Conservation (phyloP, 2,329 filamentous ascomycete genomes). For the Apiospora hydei region DNA sequence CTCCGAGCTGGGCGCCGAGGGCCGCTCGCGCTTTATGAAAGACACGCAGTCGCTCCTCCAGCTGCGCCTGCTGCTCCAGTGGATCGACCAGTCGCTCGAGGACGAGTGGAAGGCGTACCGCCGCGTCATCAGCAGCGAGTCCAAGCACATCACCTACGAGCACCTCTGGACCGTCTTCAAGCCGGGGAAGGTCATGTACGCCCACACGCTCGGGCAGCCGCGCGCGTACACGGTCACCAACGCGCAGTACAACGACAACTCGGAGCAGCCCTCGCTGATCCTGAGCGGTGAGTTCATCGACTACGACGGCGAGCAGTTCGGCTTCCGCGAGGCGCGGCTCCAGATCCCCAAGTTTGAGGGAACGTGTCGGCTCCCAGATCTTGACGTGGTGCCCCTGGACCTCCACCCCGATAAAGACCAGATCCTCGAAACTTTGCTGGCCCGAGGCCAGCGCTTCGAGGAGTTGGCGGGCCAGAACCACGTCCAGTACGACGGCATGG, state of each 20-base stretch:
- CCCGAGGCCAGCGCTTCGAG: slow-evolving; percentile 45
- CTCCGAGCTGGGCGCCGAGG: slow-evolving; percentile 36
- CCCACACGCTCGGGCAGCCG: slow-evolving; percentile 36
- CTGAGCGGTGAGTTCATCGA: slow-evolving; percentile 41
- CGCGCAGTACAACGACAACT: slow-evolving; percentile 34
- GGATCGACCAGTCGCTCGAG: slow-evolving; percentile 45
- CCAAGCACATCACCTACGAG: slow-evolving; percentile 38
- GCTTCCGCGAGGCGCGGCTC: slow-evolving; percentile 35
- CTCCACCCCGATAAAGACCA: slow-evolving; percentile 35
- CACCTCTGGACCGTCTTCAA: slow-evolving; percentile 42
- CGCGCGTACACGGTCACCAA: slow-evolving; percentile 39
- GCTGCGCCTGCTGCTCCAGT: slow-evolving; percentile 38
- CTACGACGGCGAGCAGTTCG: slow-evolving; percentile 46
- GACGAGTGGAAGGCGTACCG: slow-evolving; percentile 37
- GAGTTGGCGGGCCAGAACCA: slow-evolving; percentile 42
- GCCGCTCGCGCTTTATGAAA: slow-evolving; percentile 35
- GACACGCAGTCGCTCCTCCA: slow-evolving; percentile 38
- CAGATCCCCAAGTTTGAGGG: slow-evolving; percentile 39
- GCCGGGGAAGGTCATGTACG: slow-evolving; percentile 38
- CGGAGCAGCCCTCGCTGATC: slow-evolving; percentile 35
- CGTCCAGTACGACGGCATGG: slow-evolving; percentile 43
- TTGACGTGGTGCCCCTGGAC: slow-evolving; percentile 41
- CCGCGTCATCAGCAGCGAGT: slow-evolving; percentile 33
- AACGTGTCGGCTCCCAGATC: slow-evolving; percentile 36
- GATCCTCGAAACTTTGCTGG: slow-evolving; percentile 34